phyloP scores from a whole-genome alignment of 805 yeast genomes.

The Pichia manshurica region DNA sequence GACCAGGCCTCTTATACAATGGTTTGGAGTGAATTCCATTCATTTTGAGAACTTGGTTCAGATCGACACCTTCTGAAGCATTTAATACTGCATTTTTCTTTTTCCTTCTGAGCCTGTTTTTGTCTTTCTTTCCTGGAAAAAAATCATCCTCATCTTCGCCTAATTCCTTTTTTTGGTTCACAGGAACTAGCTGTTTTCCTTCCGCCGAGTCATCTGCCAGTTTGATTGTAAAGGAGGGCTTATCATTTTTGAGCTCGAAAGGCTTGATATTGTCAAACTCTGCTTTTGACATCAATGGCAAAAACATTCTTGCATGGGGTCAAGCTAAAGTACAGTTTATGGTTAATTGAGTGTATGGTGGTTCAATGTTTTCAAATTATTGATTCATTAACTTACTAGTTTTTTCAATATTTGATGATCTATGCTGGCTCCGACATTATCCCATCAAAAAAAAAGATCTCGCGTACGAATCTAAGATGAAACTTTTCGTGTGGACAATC shows the following conservation, averaged over 20 bases:
- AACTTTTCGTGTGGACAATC: too few relatives aligned
- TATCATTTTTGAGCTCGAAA: neutral
- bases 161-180: neutral
- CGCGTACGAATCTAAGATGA: too few relatives aligned
- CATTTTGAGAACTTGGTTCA: slow-evolving; percentile 5
- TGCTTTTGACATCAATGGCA: neutral
- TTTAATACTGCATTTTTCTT: slow-evolving; percentile 10
- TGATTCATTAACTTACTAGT: too few relatives aligned
- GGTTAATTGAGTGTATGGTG: too few relatives aligned
- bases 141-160: slow-evolving; percentile 5
- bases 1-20: neutral
- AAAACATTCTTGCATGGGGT: neutral
- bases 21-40: slow-evolving; percentile 11
- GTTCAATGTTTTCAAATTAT: too few relatives aligned
- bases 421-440: too few relatives aligned
- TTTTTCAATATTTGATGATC: too few relatives aligned
- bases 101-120: slow-evolving; percentile 5
- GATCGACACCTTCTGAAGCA: slow-evolving; percentile 6
- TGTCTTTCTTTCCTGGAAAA: slow-evolving; percentile 11
- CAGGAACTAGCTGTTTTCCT: slow-evolving; percentile 1
- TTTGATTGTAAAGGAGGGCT: neutral
- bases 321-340: too few relatives aligned
- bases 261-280: neutral
- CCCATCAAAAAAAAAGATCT: too few relatives aligned
- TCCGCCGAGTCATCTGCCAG: neutral